Evolutionary conservation across 2,329 filamentous ascomycete species (phyloP).

Genomic region (Pyrenochaeta sp.): DNA sequence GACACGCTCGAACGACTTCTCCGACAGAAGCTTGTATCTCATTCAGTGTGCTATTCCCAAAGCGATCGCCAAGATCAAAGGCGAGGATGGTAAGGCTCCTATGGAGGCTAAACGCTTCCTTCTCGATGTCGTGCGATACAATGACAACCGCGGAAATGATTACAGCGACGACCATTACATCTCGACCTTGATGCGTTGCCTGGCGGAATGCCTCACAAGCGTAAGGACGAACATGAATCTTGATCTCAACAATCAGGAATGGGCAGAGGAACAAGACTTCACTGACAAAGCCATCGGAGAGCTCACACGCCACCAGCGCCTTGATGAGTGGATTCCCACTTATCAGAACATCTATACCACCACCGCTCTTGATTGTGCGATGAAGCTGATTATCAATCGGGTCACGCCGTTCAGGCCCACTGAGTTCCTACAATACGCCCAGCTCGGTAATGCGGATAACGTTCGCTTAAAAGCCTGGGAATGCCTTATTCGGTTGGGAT

Average conservation of each 20-base stretch:
- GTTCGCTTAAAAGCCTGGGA: conserved; percentile 68
- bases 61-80: conserved; percentile 80
- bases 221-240: conserved; percentile 44
- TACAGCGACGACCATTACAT: conserved; percentile 93
- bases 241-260: conserved; percentile 54
- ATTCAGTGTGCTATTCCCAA: conserved; percentile 84
- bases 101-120: conserved; percentile 82
- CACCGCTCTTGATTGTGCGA: conserved; percentile 68
- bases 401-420: conserved; percentile 62
- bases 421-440: conserved; percentile 69
- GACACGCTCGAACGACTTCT: conserved; percentile 89
- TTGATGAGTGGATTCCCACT: conserved; percentile 73
- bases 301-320: conserved; percentile 68
- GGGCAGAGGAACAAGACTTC: conserved; percentile 62
- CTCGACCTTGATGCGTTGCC: conserved; percentile 74
- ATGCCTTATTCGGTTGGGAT: conserved; percentile 64
- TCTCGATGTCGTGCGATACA: conserved; percentile 87
- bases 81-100: conserved; percentile 78
- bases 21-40: conserved; percentile 83
- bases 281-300: conserved; percentile 66
- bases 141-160: conserved; percentile 90
- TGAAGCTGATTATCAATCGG: conserved; percentile 62
- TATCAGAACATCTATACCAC: conserved; percentile 71
- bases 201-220: conserved; percentile 62
- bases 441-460: conserved; percentile 66